These are phyloP conservation scores for Globisporangium canariense DNA, from an alignment of 352 stramenopile species.

Conservation along the genomic window DNA sequence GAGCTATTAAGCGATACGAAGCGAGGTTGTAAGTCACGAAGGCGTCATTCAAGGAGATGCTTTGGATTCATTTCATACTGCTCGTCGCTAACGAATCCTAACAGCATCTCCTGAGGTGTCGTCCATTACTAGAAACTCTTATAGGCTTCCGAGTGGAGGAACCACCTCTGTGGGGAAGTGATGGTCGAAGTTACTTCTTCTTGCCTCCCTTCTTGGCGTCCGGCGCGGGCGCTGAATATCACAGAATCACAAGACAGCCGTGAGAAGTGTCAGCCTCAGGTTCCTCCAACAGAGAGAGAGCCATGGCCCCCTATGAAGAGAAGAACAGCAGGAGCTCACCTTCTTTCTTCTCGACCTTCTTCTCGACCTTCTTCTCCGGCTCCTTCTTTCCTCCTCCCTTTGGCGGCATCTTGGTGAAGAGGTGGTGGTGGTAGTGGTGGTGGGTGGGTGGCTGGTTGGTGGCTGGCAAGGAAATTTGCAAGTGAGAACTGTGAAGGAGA, in stretches of 20 bases:
- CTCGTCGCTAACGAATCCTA: background rate
- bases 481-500: background rate
- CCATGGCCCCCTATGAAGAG: too few relatives aligned
- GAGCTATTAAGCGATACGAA: too few relatives aligned
- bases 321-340: background rate
- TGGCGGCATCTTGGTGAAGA: background rate
- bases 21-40: too few relatives aligned
- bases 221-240: too few relatives aligned
- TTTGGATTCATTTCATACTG: background rate
- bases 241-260: too few relatives aligned
- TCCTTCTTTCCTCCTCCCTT: conserved; percentile 24
- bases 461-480: background rate
- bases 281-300: too few relatives aligned
- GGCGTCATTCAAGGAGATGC: background rate
- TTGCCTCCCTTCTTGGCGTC: too few relatives aligned
- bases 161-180: background rate
- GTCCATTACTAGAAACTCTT: background rate
- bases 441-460: background rate
- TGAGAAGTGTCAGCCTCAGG: too few relatives aligned
- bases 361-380: conserved; percentile 22
- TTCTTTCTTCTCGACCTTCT: conserved; percentile 35
- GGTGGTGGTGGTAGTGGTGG: background rate
- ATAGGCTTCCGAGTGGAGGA: background rate
- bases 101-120: background rate
- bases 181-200: too few relatives aligned